These are phyloP conservation scores for Haplosporangium sp. DNA, from an alignment of 371 early-diverging fungal genomes.

Conservation along the genomic window DNA sequence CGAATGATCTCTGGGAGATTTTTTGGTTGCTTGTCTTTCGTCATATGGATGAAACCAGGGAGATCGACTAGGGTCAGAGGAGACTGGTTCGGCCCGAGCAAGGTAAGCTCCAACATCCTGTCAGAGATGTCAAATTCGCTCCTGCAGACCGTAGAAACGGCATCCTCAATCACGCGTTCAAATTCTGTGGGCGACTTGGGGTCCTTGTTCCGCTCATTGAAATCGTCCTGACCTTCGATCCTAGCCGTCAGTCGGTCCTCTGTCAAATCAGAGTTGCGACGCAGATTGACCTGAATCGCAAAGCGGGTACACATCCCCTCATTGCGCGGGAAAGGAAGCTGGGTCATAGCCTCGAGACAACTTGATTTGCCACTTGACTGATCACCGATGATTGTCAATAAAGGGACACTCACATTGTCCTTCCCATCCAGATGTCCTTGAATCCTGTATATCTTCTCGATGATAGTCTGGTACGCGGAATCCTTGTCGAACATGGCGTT, in stretches of 20 bases:
- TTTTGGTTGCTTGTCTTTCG: constrained; percentile 28
- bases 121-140: constrained; percentile 15
- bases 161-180: constrained; percentile 10
- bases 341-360: constrained; percentile 31
- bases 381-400: constrained; percentile 32
- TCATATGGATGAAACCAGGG: constrained; percentile 41
- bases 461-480: constrained; percentile 20
- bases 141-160: constrained; percentile 16
- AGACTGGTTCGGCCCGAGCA: constrained; percentile 32
- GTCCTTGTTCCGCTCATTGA: constrained; percentile 13
- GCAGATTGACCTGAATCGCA: constrained; percentile 25
- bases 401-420: constrained; percentile 15
- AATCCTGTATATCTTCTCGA: constrained; percentile 28
- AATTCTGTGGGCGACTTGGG: not conserved
- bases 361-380: constrained; percentile 44
- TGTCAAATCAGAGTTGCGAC: not conserved
- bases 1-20: constrained; percentile 19
- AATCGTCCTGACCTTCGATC: constrained; percentile 31
- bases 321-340: constrained; percentile 30
- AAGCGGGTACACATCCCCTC: constrained; percentile 28
- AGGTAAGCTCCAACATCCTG: constrained; percentile 39
- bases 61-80: constrained; percentile 44
- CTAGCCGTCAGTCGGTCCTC: constrained; percentile 19
- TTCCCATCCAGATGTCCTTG: constrained; percentile 11
- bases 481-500: not conserved